These are phyloP conservation scores for Paramyrothecium sp. DNA, from an alignment of 2,329 filamentous ascomycete species.

Conservation along the genomic window DNA sequence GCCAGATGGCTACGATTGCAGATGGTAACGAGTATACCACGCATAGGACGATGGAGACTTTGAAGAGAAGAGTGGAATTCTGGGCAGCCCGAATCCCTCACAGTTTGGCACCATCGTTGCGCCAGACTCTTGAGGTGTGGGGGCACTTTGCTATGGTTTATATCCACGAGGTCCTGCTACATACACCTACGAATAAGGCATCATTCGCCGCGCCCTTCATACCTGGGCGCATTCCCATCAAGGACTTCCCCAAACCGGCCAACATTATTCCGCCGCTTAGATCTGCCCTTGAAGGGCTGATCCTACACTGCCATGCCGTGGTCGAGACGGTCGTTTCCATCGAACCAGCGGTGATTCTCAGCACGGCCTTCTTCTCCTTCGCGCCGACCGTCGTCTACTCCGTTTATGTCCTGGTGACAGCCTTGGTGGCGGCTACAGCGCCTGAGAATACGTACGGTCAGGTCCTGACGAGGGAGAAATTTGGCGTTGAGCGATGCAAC, in stretches of 20 bases:
- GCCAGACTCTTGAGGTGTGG: constrained; percentile 1
- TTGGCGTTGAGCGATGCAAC: neutral
- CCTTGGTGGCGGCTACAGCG: constrained; percentile 13
- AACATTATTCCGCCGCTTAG: neutral
- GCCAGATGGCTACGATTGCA: neutral
- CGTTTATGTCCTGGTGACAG: constrained; percentile 14
- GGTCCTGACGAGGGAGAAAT: neutral
- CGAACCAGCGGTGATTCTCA: constrained; percentile 2
- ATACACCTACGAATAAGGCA: constrained; percentile 13
- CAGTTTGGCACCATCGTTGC: neutral
- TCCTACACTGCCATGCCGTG: constrained; percentile 1
- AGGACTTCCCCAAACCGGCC: constrained; percentile 7
- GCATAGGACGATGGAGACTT: neutral
- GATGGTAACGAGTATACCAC: neutral
- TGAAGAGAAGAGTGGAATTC: neutral
- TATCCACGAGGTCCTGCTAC: constrained; percentile 12
- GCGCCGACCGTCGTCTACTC: constrained; percentile 13
- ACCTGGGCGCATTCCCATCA: constrained; percentile 9
- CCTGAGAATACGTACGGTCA: constrained; percentile 9
- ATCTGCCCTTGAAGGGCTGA: neutral
- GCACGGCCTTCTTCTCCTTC: constrained; percentile 11
- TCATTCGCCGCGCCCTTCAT: constrained; percentile 13
- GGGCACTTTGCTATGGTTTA: constrained; percentile 9
- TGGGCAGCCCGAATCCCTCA: constrained; percentile 1
- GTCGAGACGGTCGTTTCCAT: neutral